phyloP scores from a whole-genome alignment of 1,284 basidiomycete species.

The Neolentinus lepideus region DNA sequence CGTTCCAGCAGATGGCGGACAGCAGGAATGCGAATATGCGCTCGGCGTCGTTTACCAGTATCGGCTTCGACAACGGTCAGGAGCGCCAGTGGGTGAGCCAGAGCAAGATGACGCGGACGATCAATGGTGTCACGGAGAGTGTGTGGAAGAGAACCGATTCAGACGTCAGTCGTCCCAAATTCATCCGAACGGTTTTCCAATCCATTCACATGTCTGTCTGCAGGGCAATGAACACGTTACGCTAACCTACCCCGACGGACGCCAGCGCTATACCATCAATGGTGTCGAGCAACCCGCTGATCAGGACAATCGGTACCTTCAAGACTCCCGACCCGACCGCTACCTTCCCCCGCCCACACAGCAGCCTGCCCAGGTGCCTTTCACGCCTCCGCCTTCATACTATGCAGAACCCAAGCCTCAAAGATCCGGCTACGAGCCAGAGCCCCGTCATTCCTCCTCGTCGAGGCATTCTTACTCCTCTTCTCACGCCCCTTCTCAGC shows the following conservation, averaged over 20 bases:
- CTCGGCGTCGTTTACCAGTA: constrained; percentile 1
- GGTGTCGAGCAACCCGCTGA: constrained; percentile 50
- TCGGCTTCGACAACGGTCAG: not conserved
- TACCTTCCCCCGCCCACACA: not conserved
- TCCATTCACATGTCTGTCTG: not conserved
- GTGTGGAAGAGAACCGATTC: constrained; percentile 49
- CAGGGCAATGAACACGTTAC: constrained; percentile 71
- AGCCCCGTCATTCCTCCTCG: not conserved
- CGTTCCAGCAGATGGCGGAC: not conserved
- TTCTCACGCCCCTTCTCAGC: not conserved
- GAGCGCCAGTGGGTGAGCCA: constrained; percentile 40
- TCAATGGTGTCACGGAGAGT: constrained; percentile 62
- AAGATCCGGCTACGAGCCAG: not conserved
- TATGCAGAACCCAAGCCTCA: not conserved
- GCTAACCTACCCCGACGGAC: constrained; percentile 57
- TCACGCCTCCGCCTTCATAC: not conserved
- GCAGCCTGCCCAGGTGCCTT: not conserved
- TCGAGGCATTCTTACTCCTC: not conserved
- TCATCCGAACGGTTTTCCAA: too few species aligned
- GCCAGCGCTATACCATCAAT: constrained; percentile 56
- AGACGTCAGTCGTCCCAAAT: constrained; percentile 31
- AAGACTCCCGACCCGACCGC: not conserved
- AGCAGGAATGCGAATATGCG: constrained; percentile 6
- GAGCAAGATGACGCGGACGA: constrained; percentile 41
- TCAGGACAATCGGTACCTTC: not conserved